Base-by-base conservation (phyloP, 2,329 filamentous ascomycete genomes). In the Metarhizium brunneum region DNA sequence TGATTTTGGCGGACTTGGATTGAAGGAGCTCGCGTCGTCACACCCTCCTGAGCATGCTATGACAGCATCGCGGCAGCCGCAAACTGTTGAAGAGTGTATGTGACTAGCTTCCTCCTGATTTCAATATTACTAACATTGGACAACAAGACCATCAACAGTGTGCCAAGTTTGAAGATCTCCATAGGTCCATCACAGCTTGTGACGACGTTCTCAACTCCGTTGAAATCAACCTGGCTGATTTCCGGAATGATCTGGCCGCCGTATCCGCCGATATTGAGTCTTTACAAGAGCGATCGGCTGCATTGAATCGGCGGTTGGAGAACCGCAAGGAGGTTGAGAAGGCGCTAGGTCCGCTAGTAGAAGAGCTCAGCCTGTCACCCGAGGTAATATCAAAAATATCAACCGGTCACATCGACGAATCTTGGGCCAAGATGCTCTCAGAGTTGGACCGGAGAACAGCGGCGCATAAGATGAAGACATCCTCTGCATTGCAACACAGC, bases 181-280 rank as follows among this genome's bases (percentile, higher is more conserved):
- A 97, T 71, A 84, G 82, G 64, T 95, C 92, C 4, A 97, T 99
- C 64, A 72, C 79, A 67, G 88, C 90, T 52, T 99, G 92, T 73
- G 94, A 99, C 71, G 88, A 95, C 67, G 90, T 97, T 52, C 80
- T 97, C 49, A 88, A 86, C 70, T 96, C 92, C 0, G 94, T 99
- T 54, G 92, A 99, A 73, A 85, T 83, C 36, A 97, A 96, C 68
- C 78, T 99, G 54, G 88, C 88, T 42, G 92, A 86, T 69, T 99
- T 99, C 67, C 91, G 95, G 67, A 88, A 91, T 58, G 95, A 99
- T 69, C 82, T 99, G 11, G 92, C 90, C 8, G 83, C 85, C 14
- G 94, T 99, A 13, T 96, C 94, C 1, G 87, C 91, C 6, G 94
- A 99, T 68, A 99, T 99, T 53, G 94, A 99, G 71, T 91, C 86